phyloP scores from a whole-genome alignment of 495 filamentous ascomycete genomes.

The Rostrohypoxylon terebratum region DNA sequence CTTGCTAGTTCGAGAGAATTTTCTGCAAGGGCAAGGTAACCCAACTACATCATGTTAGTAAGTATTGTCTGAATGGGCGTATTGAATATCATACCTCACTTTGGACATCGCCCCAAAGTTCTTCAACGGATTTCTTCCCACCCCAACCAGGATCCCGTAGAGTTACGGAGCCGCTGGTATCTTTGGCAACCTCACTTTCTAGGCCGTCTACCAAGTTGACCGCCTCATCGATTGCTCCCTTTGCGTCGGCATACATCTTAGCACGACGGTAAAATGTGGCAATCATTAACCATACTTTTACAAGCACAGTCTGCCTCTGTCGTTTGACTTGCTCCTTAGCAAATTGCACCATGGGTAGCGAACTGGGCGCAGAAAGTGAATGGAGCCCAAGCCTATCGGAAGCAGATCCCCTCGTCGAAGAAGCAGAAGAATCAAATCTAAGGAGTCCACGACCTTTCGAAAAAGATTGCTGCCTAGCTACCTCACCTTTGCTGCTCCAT shows the following conservation, averaged over 20 bases:
- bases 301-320: constrained; percentile 70
- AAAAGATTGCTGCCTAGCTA: constrained; percentile 45
- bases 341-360: constrained; percentile 63
- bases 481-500: constrained; percentile 47
- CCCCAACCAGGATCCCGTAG: constrained; percentile 77
- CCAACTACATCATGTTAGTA: constrained; percentile 68
- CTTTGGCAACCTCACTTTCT: constrained; percentile 65
- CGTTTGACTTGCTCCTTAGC: constrained; percentile 63
- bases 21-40: constrained; percentile 72
- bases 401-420: constrained; percentile 43
- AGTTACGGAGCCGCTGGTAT: constrained; percentile 58
- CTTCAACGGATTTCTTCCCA: constrained; percentile 77
- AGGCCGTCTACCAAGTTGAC: constrained; percentile 69
- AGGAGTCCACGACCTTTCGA: constrained; percentile 48
- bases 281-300: constrained; percentile 91
- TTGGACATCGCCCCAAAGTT: constrained; percentile 83
- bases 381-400: constrained; percentile 41
- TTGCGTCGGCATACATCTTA: constrained; percentile 78
- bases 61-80: not conserved
- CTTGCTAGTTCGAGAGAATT: constrained; percentile 73
- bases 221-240: constrained; percentile 85
- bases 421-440: constrained; percentile 49
- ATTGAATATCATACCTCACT: constrained; percentile 67
- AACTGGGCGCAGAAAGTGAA: constrained; percentile 44
- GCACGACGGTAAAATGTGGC: constrained; percentile 87